Percentiles rank a stretch among this genome's conserved stretches.
Evolutionary conservation across 2,329 filamentous ascomycete genomes (phyloP).

Genomic region (Colletotrichum somersetense): DNA sequence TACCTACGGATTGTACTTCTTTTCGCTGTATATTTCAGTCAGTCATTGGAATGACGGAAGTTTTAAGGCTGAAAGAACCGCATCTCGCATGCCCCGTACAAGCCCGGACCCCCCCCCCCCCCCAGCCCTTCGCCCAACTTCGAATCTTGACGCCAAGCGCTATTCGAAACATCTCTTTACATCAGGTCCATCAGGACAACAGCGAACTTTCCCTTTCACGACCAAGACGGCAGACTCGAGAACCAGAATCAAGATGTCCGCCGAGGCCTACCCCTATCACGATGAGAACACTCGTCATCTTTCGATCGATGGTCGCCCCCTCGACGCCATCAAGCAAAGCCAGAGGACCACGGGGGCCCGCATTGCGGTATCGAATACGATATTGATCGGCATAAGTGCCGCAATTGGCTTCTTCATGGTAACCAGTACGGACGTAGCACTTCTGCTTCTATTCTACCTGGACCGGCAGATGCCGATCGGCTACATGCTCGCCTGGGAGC

Average conservation of each 20-base stretch:
- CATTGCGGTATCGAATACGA: background rate
- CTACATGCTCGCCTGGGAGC: conserved; percentile 1
- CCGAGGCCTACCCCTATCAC: background rate
- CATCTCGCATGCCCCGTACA: background rate
- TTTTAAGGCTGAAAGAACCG: background rate
- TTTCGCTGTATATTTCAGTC: background rate
- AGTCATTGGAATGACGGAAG: no score
- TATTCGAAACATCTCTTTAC: no score
- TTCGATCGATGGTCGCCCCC: background rate
- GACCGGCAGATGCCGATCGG: background rate
- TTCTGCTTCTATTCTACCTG: background rate
- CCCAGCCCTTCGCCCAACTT: background rate
- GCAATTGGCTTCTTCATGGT: background rate
- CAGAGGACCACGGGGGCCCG: background rate
- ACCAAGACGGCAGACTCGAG: background rate
- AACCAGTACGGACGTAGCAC: background rate
- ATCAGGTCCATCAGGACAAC: background rate
- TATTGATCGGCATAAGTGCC: background rate
- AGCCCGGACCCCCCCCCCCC: background rate
- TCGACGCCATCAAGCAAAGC: background rate
- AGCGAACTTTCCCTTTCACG: no score
- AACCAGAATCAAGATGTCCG: background rate
- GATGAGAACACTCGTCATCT: background rate
- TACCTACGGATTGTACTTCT: background rate
- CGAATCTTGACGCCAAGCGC: background rate